Base-by-base conservation (phyloP, 164 flowering plant genomes). In the Buxus sempervirens region DNA sequence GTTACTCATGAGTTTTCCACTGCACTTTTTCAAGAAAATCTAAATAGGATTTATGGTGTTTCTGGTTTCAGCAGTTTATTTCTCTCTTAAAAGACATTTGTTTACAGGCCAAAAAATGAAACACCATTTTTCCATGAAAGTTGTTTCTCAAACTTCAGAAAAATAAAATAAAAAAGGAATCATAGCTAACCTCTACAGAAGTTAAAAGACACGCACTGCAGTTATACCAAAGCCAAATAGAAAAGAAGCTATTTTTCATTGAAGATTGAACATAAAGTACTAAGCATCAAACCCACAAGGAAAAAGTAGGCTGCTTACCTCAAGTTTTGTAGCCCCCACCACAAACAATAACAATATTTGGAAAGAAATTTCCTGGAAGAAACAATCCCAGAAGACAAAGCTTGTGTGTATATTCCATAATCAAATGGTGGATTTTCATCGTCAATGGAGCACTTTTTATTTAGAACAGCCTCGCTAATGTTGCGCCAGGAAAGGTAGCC, bases 241-340 rank as follows among this genome's bases (percentile, higher is more conserved):
- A 57, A 57, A 14, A 24, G 28, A 57, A 57, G 27, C 60, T 10
- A 25, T 24, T 24, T 18, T 9, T 16, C 49, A 32, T 16, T 25
- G 36, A 38, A 22, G 0, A 38, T 6, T 6, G n/a, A 24, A 62
- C 18, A 32, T 2, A 38, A 24, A 1, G 18, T 6, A 22, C 4
- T 3, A 32, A 25, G 21, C 25, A 36, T 25, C 15, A 54, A 65
- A 58, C 42, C 28, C 15, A 26, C 26, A 66, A 66, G 9, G 61
- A 60, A 19, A 55, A 66, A 53, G 21, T 4, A 21, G 23, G 23
- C 19, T 19, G 24, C 2, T 72, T 78, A 88, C 99, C 99, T 96
- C 72, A 96, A 80, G 78, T 93, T 96, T 74, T 96, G 97, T 45
- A 96, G 84, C 20, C 99, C 99, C 99, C 99, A 96, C 99, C 99